Conservation (phyloP, 176 grass and related monocot species). For the Zoysia pacifica region DNA sequence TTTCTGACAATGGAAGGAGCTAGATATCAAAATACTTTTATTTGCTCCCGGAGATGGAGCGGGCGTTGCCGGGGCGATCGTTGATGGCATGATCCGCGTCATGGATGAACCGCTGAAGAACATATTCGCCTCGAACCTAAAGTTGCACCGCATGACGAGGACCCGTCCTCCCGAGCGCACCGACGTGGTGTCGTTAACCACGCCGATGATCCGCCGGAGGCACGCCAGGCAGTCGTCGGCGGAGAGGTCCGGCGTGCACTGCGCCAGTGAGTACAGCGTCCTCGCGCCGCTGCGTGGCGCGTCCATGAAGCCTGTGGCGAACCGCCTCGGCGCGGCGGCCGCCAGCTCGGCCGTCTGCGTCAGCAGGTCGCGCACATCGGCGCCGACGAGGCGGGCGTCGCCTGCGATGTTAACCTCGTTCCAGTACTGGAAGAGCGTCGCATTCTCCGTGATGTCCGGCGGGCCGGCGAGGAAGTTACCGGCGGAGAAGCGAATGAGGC, state of each 20-base stretch:
- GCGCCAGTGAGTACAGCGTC: constrained; percentile 36
- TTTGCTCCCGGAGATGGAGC: not conserved
- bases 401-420: not conserved
- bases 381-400: not conserved
- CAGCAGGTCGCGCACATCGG: not conserved
- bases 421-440: not conserved
- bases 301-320: constrained; percentile 4
- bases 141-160: constrained; percentile 13
- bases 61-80: not conserved
- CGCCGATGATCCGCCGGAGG: constrained; percentile 17
- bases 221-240: constrained; percentile 10
- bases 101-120: constrained; percentile 10
- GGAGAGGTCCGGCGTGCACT: constrained; percentile 42
- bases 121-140: not conserved
- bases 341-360: not conserved
- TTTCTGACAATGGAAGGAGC: too few relatives aligned
- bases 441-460: not conserved
- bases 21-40: not conserved
- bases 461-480: not conserved
- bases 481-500: constrained; percentile 21
- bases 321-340: not conserved
- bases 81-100: not conserved
- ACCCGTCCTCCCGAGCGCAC: not conserved
- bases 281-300: not conserved
- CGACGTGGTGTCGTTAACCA: constrained; percentile 22